Conservation (phyloP, 495 filamentous ascomycete species). For the Penicillium dipodomyicola region DNA sequence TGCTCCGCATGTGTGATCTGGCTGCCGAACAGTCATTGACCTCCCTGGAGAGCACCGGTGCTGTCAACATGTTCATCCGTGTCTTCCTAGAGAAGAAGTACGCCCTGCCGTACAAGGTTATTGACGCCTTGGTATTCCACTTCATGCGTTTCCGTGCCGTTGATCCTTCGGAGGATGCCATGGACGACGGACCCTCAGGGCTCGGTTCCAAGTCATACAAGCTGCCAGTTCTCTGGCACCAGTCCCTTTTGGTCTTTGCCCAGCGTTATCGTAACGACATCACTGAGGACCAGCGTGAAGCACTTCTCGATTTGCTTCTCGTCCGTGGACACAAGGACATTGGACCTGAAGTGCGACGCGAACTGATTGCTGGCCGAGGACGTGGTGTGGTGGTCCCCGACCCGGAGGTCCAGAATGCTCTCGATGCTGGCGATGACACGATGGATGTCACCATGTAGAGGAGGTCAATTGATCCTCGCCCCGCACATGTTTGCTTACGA, state of each 20-base stretch:
- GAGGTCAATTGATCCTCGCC: slow-evolving; percentile 15
- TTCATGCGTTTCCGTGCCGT: slow-evolving; percentile 80
- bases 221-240: slow-evolving; percentile 88
- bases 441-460: slow-evolving; percentile 62
- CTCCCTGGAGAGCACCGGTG: slow-evolving; percentile 71
- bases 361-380: slow-evolving; percentile 84
- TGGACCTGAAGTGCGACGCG: slow-evolving; percentile 86
- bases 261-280: slow-evolving; percentile 92
- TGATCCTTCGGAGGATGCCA: slow-evolving; percentile 47
- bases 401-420: slow-evolving; percentile 51
- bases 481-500: slow-evolving; percentile 30
- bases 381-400: slow-evolving; percentile 70
- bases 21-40: slow-evolving; percentile 78
- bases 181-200: slow-evolving; percentile 39
- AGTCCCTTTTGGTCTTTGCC: slow-evolving; percentile 83
- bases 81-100: slow-evolving; percentile 95
- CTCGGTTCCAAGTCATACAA: slow-evolving; percentile 51
- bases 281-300: slow-evolving; percentile 90
- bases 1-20: slow-evolving; percentile 90
- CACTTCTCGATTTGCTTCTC: slow-evolving; percentile 82
- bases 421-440: slow-evolving; percentile 80
- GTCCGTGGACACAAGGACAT: slow-evolving; percentile 84
- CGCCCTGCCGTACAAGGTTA: slow-evolving; percentile 88
- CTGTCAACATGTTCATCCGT: slow-evolving; percentile 91
- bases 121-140: slow-evolving; percentile 94